Evolutionary conservation across 805 yeast genomes (phyloP), one percentile per base, ranked within the genome.

Genomic region (Cyberlindnera misumaiensis): DNA sequence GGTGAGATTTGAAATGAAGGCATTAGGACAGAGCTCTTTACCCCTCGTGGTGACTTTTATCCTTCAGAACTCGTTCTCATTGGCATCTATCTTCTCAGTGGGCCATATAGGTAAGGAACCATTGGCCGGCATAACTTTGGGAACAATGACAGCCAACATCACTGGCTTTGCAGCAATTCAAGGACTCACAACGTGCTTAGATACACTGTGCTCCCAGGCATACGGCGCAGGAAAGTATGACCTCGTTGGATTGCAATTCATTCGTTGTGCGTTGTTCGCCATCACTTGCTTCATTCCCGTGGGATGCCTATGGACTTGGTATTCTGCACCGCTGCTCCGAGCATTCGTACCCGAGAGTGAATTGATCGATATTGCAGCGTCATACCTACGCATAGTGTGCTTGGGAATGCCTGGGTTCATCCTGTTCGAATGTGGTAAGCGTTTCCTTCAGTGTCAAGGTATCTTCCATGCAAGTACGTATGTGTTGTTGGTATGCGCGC

Each of bases 381-480:
- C 84, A 5, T 72, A 73, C 44, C 27, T 53, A 13, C 43, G 72
- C 40, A 65, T 75, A 10, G 67, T 75, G 38, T 65, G 74, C 4
- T 49, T 77, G 37, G 95, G 95, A 12, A 75, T 83, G 13, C 96
- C 96, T 0, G 94, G 88, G 0, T 75, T 80, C 51, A 68, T 83
- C 32, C 43, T 83, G 8, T 87, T 87, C 56, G 96, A 88, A 59
- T 73, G 86, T 32, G 79, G 87, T n/a, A 87, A 88, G 59, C 65
- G 95, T 40, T 86, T 73, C 51, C 61, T 87, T 41, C 96, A 86
- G 62, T 86, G 94, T 0, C 96, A 87, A 59, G 87, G 87, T 26
- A 77, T 85, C 5, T 88, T 83, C 66, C 81, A 83, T 52, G 95
- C 95, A 9, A 79, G 88, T 5, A 82, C 94, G 3, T 75, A 77